These are phyloP conservation scores for Eudorina sp. DNA, from an alignment of 139 green algal species.

Conservation along the genomic window DNA sequence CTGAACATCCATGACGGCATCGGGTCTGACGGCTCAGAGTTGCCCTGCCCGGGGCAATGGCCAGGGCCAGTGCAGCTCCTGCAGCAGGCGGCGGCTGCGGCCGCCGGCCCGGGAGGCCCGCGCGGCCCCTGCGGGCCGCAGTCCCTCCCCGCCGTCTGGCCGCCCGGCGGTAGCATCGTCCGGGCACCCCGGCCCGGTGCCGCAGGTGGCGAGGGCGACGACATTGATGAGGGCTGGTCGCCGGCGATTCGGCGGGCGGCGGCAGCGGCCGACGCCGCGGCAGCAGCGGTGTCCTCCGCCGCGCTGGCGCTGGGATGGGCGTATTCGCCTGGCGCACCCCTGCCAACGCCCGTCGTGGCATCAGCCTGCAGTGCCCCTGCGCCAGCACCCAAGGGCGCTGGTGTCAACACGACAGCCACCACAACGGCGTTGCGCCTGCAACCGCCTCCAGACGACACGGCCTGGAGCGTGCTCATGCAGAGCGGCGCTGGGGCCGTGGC, in stretches of 20 bases:
- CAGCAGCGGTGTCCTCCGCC: slow-evolving; percentile 24
- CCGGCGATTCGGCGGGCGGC: slow-evolving; percentile 16
- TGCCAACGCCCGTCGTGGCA: no score
- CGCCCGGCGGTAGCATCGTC: no score
- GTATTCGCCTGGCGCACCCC: background rate
- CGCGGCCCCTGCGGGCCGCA: no score
- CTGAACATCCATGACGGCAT: no score
- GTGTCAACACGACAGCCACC: background rate
- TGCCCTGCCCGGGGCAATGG: no score
- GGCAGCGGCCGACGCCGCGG: slow-evolving; percentile 24
- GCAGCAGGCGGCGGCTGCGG: no score
- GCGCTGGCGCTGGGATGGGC: slow-evolving; percentile 1
- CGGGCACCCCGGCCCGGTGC: background rate
- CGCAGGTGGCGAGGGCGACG: background rate
- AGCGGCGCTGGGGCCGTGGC: background rate
- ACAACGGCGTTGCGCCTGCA: background rate
- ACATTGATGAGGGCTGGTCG: background rate
- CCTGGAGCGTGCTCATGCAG: background rate
- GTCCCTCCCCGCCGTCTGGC: no score
- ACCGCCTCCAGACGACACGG: background rate
- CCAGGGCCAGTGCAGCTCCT: no score
- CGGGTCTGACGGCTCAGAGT: no score
- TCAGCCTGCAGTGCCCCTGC: background rate
- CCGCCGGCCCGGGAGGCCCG: no score
- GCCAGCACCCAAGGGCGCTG: background rate